phyloP scores from a whole-genome alignment of 2,329 filamentous ascomycete species.

The Aspergillus versicolor region DNA sequence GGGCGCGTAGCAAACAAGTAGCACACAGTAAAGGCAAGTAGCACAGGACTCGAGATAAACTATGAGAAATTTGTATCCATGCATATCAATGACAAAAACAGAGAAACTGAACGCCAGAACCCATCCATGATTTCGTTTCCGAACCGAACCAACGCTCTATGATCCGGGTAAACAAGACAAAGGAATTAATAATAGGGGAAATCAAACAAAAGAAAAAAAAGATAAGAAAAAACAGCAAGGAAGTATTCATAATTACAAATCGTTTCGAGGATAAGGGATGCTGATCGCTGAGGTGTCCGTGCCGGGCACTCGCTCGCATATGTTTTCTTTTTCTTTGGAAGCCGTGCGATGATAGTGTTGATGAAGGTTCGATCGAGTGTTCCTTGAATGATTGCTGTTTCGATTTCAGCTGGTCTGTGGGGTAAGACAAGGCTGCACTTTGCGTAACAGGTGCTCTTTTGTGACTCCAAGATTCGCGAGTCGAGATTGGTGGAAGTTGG shows the following conservation, averaged over 20 bases:
- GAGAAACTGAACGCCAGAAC: background rate
- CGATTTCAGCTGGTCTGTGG: background rate
- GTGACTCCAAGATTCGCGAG: background rate
- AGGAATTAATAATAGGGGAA: background rate
- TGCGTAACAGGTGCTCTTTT: background rate
- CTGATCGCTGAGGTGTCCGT: background rate
- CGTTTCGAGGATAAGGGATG: background rate
- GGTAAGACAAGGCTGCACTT: constrained; percentile 4
- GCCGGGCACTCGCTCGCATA: background rate
- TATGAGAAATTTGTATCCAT: background rate
- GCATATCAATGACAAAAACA: background rate
- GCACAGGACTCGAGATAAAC: too few species aligned
- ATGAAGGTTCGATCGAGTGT: background rate
- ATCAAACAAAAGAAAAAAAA: background rate
- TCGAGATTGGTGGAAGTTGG: background rate
- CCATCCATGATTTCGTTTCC: constrained; percentile 1
- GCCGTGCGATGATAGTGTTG: background rate
- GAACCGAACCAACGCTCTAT: constrained; percentile 1
- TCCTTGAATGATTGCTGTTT: background rate
- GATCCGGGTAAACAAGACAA: background rate
- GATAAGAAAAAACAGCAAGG: background rate
- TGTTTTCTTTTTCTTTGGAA: background rate
- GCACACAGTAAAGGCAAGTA: background rate
- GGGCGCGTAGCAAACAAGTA: background rate
- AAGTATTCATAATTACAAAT: constrained; percentile 7